A percentile compares a stretch with the other conserved stretches of the same genome.
Conservation (phyloP, 352 stramenopile species). For the Phytophthora boehmeriae region DNA sequence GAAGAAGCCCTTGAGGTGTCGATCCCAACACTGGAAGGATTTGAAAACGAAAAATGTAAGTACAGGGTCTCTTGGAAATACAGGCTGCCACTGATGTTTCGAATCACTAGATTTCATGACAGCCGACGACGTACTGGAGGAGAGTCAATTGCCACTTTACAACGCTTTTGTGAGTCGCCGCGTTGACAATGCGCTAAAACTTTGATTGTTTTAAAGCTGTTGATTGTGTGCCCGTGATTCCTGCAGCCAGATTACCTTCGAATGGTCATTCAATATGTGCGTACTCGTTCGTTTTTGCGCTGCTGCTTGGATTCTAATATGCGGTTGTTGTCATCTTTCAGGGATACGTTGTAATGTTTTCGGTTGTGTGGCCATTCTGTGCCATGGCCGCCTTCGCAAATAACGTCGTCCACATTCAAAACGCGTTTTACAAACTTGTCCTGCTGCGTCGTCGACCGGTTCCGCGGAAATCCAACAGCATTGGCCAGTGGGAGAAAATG, state of each 20-base stretch:
- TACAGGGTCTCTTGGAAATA: background rate
- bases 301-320: background rate
- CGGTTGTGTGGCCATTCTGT: slow-evolving; percentile 87
- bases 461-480: slow-evolving; percentile 83
- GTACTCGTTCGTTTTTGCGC: slow-evolving; percentile 9
- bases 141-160: slow-evolving; percentile 82
- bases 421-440: slow-evolving; percentile 85
- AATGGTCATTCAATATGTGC: slow-evolving; percentile 90
- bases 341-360: slow-evolving; percentile 91
- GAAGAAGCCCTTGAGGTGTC: slow-evolving; percentile 74
- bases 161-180: slow-evolving; percentile 74
- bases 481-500: slow-evolving; percentile 89
- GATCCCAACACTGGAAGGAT: slow-evolving; percentile 80
- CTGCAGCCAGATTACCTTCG: slow-evolving; percentile 78
- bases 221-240: slow-evolving; percentile 2
- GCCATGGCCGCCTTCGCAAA: slow-evolving; percentile 77
- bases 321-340: slow-evolving; percentile 18
- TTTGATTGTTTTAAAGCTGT: slow-evolving; percentile 1
- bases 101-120: slow-evolving; percentile 75
- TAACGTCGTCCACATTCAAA: slow-evolving; percentile 85
- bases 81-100: background rate
- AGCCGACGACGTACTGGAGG: slow-evolving; percentile 81
- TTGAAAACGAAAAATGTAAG: slow-evolving; percentile 82
- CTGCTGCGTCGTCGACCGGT: slow-evolving; percentile 71
- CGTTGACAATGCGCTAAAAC: background rate